These are phyloP conservation scores for Akanthomyces dipterigenus DNA, from an alignment of 2,329 filamentous ascomycete genomes.

Conservation along the genomic window DNA sequence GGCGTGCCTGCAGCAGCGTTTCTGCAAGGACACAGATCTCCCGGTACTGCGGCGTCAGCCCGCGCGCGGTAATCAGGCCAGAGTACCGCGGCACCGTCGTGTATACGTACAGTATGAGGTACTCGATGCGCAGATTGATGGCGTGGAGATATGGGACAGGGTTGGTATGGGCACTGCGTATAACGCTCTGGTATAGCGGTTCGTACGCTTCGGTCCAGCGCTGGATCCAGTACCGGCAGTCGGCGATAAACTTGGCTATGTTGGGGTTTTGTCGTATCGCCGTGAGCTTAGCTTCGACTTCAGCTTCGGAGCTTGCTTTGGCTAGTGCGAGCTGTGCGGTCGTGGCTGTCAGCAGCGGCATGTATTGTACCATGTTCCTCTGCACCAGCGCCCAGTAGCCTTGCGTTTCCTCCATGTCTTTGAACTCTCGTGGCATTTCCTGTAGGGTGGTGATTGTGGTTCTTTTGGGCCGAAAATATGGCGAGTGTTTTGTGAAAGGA, in stretches of 20 bases:
- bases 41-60: slow-evolving; percentile 35
- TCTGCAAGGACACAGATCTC: slow-evolving; percentile 34
- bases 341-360: slow-evolving; percentile 27
- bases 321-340: slow-evolving; percentile 26
- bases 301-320: slow-evolving; percentile 19
- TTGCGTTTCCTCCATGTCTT: slow-evolving; percentile 27
- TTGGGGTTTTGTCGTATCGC: slow-evolving; percentile 24
- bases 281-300: slow-evolving; percentile 25
- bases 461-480: slow-evolving; percentile 28
- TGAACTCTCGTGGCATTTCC: slow-evolving; percentile 27
- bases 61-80: slow-evolving; percentile 27
- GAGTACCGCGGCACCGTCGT: slow-evolving; percentile 32
- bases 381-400: slow-evolving; percentile 34
- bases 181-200: slow-evolving; percentile 25
- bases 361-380: slow-evolving; percentile 29
- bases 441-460: slow-evolving; percentile 25
- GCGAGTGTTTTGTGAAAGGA: slow-evolving; percentile 31
- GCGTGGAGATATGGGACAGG: slow-evolving; percentile 26
- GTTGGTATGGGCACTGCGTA: slow-evolving; percentile 19
- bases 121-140: slow-evolving; percentile 36
- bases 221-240: slow-evolving; percentile 32
- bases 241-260: slow-evolving; percentile 28
- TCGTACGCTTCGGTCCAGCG: slow-evolving; percentile 33
- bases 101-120: slow-evolving; percentile 34
- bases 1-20: slow-evolving; percentile 28